Evolutionary conservation across 1,284 basidiomycete species (phyloP).

Genomic region (Exsudoporus floridanus): DNA sequence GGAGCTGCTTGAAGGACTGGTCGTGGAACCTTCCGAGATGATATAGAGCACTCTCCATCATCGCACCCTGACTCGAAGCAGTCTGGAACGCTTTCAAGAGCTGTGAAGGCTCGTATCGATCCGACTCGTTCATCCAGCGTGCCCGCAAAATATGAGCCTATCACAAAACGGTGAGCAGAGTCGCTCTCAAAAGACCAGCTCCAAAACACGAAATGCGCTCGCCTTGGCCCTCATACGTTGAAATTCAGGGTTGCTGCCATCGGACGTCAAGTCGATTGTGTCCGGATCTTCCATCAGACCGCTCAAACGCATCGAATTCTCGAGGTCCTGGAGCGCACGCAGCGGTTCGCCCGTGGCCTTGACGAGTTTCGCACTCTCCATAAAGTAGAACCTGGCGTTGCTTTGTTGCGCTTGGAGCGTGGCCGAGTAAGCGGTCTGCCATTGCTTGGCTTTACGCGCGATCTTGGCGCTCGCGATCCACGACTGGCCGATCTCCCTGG

Average conservation of each 20-base stretch:
- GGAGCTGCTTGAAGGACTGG: conserved; percentile 60
- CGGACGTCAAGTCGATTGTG: conserved; percentile 57
- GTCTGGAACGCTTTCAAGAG: conserved; percentile 26
- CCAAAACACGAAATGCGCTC: conserved; percentile 6
- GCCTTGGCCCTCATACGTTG: conserved; percentile 74
- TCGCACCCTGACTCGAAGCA: conserved; percentile 35
- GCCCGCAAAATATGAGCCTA: conserved; percentile 88
- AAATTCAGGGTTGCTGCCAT: conserved; percentile 44
- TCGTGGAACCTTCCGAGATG: conserved; percentile 89
- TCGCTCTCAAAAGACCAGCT: background rate
- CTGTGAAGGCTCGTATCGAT: conserved; percentile 70
- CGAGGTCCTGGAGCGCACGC: conserved; percentile 86
- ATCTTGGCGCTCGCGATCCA: conserved; percentile 96
- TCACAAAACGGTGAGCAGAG: background rate
- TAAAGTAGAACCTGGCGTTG: conserved; percentile 78
- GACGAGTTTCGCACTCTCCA: conserved; percentile 89
- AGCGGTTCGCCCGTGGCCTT: conserved; percentile 81
- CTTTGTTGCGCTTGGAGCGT: conserved; percentile 86
- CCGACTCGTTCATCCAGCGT: conserved; percentile 91
- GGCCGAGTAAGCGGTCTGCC: conserved; percentile 97
- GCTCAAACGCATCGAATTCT: conserved; percentile 66
- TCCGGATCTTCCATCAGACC: conserved; percentile 43
- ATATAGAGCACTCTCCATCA: conserved; percentile 85
- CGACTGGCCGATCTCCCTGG: conserved; percentile 70
- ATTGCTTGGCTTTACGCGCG: conserved; percentile 92